phyloP scores from a whole-genome alignment of 164 flowering plant genomes.

The Magnolia sinica region DNA sequence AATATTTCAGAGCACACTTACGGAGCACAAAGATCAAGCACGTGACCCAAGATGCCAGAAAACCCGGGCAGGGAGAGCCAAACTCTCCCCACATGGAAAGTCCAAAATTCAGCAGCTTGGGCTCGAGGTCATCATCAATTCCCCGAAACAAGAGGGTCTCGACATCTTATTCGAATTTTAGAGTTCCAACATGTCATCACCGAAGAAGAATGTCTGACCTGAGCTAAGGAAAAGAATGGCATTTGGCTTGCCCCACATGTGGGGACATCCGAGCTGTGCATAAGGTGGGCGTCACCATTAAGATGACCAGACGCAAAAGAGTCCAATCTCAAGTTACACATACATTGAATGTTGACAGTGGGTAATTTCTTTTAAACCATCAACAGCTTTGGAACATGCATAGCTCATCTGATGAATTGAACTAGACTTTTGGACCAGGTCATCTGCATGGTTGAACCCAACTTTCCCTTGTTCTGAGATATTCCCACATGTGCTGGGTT shows the following conservation, averaged over 20 bases:
- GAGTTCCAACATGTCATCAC: slow-evolving; percentile 35
- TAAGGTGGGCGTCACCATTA: neutral
- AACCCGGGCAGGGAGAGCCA: slow-evolving; percentile 26
- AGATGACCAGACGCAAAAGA: neutral
- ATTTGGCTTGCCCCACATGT: neutral
- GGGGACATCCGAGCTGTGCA: neutral
- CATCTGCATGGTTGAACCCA: neutral
- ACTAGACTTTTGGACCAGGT: neutral
- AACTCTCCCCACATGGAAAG: slow-evolving; percentile 18
- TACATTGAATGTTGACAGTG: neutral
- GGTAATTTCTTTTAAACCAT: neutral
- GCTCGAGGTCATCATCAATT: slow-evolving; percentile 19
- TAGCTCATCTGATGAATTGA: neutral
- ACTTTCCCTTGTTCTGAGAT: neutral
- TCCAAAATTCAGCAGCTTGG: slow-evolving; percentile 24
- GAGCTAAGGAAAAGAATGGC: slow-evolving; percentile 15
- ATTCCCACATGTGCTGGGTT: neutral
- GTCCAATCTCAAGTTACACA: neutral
- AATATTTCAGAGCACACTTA: slow-evolving; percentile 35
- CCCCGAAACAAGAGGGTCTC: slow-evolving; percentile 37
- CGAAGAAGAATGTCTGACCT: slow-evolving; percentile 68
- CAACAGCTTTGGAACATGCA: neutral
- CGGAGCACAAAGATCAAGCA: slow-evolving; percentile 25
- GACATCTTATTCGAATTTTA: slow-evolving; percentile 43
- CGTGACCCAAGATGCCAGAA: slow-evolving; percentile 8